phyloP scores from a whole-genome alignment of 257 asterid species.

The Dorcoceras hygrometricum region DNA sequence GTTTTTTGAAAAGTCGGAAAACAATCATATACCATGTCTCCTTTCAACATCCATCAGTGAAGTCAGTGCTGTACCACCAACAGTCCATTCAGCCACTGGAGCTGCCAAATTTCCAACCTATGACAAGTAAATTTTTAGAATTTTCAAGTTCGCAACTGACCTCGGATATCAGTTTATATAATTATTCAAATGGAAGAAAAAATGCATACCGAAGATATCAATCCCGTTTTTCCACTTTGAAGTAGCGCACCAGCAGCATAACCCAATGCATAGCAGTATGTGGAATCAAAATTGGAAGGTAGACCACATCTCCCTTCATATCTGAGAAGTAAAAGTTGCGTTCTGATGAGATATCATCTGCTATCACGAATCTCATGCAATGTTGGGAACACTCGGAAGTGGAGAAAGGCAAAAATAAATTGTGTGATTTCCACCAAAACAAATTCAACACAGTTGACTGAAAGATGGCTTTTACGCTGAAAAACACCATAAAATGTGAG shows the following conservation, averaged over 20 bases:
- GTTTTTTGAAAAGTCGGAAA: not conserved
- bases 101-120: constrained; percentile 81
- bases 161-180: not conserved
- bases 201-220: constrained; percentile 56
- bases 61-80: constrained; percentile 76
- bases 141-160: not conserved
- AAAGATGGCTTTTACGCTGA: not conserved
- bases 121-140: constrained; percentile 1
- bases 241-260: constrained; percentile 81
- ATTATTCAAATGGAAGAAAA: not conserved
- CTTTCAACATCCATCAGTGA: constrained; percentile 78
- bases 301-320: constrained; percentile 88
- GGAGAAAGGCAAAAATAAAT: constrained; percentile 18
- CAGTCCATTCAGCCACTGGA: constrained; percentile 71
- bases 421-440: not conserved
- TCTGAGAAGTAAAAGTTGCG: constrained; percentile 36
- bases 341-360: constrained; percentile 8
- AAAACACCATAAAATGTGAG: not conserved
- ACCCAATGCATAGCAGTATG: constrained; percentile 75
- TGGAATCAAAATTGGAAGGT: constrained; percentile 77
- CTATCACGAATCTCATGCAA: constrained; percentile 8
- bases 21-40: constrained; percentile 58
- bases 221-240: constrained; percentile 80
- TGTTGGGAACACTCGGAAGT: not conserved
- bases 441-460: constrained; percentile 19